These are phyloP conservation scores for Ogataea methanolica DNA, from an alignment of 805 yeast species.

Conservation along the genomic window DNA sequence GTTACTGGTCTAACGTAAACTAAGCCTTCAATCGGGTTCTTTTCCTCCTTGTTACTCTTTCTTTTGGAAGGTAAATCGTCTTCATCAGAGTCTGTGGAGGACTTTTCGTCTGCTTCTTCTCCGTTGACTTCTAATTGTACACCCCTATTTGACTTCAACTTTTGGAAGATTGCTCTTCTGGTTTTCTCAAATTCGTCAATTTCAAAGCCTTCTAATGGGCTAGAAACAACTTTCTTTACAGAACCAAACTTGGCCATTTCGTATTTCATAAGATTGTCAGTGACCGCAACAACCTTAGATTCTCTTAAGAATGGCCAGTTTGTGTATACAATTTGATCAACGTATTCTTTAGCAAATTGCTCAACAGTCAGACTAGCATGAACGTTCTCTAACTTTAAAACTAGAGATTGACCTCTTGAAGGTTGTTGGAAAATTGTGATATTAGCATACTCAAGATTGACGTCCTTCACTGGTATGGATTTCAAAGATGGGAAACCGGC, in stretches of 20 bases:
- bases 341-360: slow-evolving; percentile 59
- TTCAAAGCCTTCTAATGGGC: slow-evolving; percentile 45
- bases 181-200: slow-evolving; percentile 40
- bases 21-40: slow-evolving; percentile 43
- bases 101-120: slow-evolving; percentile 5
- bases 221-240: slow-evolving; percentile 26
- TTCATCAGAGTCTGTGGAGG: not conserved
- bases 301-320: slow-evolving; percentile 92
- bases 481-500: slow-evolving; percentile 90
- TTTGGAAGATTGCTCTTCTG: slow-evolving; percentile 34
- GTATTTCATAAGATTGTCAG: slow-evolving; percentile 50
- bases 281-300: slow-evolving; percentile 60
- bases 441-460: slow-evolving; percentile 53
- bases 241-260: slow-evolving; percentile 32
- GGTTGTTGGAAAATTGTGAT: slow-evolving; percentile 81
- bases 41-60: not conserved
- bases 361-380: slow-evolving; percentile 53
- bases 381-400: slow-evolving; percentile 54
- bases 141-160: slow-evolving; percentile 55
- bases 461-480: slow-evolving; percentile 54
- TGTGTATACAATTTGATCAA: slow-evolving; percentile 63
- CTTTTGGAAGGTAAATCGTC: slow-evolving; percentile 1
- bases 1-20: slow-evolving; percentile 70
- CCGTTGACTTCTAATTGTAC: slow-evolving; percentile 15
- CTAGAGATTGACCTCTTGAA: slow-evolving; percentile 75